A percentile compares a stretch with the other conserved stretches of the same genome.
These are phyloP conservation scores for Chernovozyma sophiae-reginae DNA, from an alignment of 1,139 yeast genomes.

Conservation along the genomic window DNA sequence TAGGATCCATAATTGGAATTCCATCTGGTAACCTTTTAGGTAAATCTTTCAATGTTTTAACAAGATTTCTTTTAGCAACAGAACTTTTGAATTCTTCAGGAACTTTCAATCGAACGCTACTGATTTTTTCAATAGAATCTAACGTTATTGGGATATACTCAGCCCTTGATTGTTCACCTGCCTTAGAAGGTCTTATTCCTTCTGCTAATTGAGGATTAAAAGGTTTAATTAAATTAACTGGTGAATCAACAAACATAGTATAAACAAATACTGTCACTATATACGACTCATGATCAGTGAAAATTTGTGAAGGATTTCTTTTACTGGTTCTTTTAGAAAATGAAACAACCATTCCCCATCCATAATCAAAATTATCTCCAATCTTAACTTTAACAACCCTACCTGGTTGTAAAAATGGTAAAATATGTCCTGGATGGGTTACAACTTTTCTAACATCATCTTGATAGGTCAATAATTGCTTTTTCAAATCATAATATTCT, in stretches of 20 bases:
- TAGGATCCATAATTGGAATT: slow-evolving; percentile 82
- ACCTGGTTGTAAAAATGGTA: slow-evolving; percentile 86
- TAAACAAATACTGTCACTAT: slow-evolving; percentile 81
- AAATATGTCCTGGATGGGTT: slow-evolving; percentile 87
- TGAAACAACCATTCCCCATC: slow-evolving; percentile 90
- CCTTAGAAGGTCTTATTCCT: slow-evolving; percentile 80
- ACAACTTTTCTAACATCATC: slow-evolving; percentile 79
- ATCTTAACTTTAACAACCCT: slow-evolving; percentile 70
- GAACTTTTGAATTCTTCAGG: slow-evolving; percentile 76
- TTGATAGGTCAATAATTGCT: slow-evolving; percentile 65
- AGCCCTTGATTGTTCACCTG: slow-evolving; percentile 67
- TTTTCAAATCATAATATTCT: slow-evolving; percentile 78
- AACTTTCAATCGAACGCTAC: slow-evolving; percentile 74
- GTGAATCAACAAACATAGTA: slow-evolving; percentile 74
- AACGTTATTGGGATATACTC: slow-evolving; percentile 84
- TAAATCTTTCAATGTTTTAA: slow-evolving; percentile 76
- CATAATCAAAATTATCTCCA: slow-evolving; percentile 64
- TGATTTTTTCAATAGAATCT: slow-evolving; percentile 67
- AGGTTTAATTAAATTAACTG: slow-evolving; percentile 65
- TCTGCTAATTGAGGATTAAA: slow-evolving; percentile 74
- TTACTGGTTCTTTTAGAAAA: slow-evolving; percentile 67
- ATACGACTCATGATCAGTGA: slow-evolving; percentile 80
- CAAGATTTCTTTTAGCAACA: slow-evolving; percentile 67
- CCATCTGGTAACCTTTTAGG: slow-evolving; percentile 85
- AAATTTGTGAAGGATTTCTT: slow-evolving; percentile 49